Base-by-base conservation (phyloP, 305 asterid genomes). In the Solanum hybrid region DNA sequence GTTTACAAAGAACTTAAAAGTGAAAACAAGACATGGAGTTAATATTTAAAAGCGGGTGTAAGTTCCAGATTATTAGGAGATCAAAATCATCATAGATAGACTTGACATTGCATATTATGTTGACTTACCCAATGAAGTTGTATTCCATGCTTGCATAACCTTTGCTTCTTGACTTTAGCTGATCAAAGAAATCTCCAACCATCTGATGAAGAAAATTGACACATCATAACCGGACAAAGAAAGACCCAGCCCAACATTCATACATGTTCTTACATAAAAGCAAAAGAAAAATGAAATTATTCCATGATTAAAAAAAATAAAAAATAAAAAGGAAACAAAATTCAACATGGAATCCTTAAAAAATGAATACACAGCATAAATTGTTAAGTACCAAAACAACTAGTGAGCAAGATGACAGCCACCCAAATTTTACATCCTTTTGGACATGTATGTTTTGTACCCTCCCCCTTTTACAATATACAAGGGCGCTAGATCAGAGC, bases 61-160 rank as follows among this genome's bases (percentile, higher is more conserved):
- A 51, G 87, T 84, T 51, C 7, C 87, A 84, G 42, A 51, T 46
- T 84, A 51, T 51, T 84, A 10, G 87, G 42, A 84, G 75, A 84
- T 51, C 42, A 51, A 84, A 69, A 51, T 84, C 31, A 84, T 51
- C 11, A 56, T 6, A 85, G 32, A 85, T 6, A 56, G 88, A 32
- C 31, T 56, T 51, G 76, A 56, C 22, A 51, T 71, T 31, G 42
- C 76, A 85, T 85, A 11, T 51, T 4, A 85, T 20, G 31, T 85
- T 84, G 76, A 56, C 29, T 92, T 95, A 97, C 99, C 99, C 99
- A 29, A 94, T 91, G 81, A 97, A 90, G 90, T 98, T 94, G 92
- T 97, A 97, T 91, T 97, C 99, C 99, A 97, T 96, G 97, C 99
- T 97, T 86, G 99, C 99, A 92, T 97, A 97, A 91, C 99, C 99